phyloP scores from a whole-genome alignment of 164 flowering plant genomes.

The Vitis labrusca region DNA sequence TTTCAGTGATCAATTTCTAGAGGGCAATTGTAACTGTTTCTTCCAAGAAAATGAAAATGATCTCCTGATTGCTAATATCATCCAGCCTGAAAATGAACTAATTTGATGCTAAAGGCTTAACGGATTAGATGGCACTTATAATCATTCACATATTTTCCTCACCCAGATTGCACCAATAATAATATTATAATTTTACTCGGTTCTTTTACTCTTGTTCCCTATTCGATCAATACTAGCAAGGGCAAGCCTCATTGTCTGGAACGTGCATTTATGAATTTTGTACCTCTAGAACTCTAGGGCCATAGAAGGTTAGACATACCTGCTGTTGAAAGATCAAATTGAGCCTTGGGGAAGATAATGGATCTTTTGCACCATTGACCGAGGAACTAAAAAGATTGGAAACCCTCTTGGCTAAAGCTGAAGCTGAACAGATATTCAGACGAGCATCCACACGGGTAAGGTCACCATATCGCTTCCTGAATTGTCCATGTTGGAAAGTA shows the following conservation, averaged over 20 bases:
- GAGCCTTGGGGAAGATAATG: slow-evolving; percentile 64
- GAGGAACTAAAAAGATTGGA: slow-evolving; percentile 29
- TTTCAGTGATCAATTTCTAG: background rate
- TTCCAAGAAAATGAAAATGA: background rate
- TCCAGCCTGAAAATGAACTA: background rate
- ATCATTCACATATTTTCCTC: too few species aligned
- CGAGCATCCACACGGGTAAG: slow-evolving; percentile 85
- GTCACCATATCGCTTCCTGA: slow-evolving; percentile 55
- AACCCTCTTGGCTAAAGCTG: slow-evolving; percentile 50
- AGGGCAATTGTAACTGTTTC: background rate
- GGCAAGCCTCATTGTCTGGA: too few species aligned
- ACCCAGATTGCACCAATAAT: too few species aligned
- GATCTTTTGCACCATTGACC: slow-evolving; percentile 22
- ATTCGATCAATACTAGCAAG: too few species aligned
- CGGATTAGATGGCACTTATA: background rate
- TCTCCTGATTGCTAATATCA: background rate
- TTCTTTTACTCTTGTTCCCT: too few species aligned
- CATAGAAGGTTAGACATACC: slow-evolving; percentile 37
- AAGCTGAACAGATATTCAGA: slow-evolving; percentile 69
- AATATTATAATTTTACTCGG: too few species aligned
- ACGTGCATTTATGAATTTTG: background rate
- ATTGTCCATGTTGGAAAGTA: slow-evolving; percentile 77
- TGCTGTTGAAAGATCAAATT: slow-evolving; percentile 82
- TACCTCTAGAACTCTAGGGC: background rate
- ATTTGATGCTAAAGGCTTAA: background rate